Evolutionary conservation across 1,284 basidiomycete species (phyloP).

Genomic region (Sutorius eximius): DNA sequence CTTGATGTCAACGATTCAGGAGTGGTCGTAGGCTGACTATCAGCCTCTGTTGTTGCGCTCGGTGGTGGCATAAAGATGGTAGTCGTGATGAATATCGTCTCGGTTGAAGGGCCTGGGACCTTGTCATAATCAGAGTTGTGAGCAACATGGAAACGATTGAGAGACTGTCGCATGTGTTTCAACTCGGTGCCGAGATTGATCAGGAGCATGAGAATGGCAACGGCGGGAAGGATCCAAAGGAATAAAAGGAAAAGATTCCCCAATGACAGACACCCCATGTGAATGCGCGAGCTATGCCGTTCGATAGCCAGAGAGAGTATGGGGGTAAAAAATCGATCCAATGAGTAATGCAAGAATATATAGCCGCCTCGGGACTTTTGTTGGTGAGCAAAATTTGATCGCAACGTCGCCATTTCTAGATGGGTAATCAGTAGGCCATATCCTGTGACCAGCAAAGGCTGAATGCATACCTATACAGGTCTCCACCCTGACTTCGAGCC

Average conservation of each 20-base stretch:
- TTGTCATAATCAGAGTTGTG: slow-evolving; percentile 25
- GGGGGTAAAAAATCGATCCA: slow-evolving; percentile 58
- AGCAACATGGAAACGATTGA: slow-evolving; percentile 34
- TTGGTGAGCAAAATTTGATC: slow-evolving; percentile 31
- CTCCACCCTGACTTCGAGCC: slow-evolving; percentile 61
- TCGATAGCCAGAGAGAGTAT: slow-evolving; percentile 43
- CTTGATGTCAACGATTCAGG: not conserved
- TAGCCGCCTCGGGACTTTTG: slow-evolving; percentile 27
- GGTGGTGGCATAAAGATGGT: slow-evolving; percentile 32
- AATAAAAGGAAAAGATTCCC: slow-evolving; percentile 33
- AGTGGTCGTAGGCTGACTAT: slow-evolving; percentile 4
- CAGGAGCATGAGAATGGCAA: slow-evolving; percentile 39
- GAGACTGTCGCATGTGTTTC: slow-evolving; percentile 35
- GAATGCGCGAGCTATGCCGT: slow-evolving; percentile 17
- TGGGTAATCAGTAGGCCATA: slow-evolving; percentile 3
- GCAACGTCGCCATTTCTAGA: slow-evolving; percentile 20
- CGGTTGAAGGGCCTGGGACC: slow-evolving; percentile 6
- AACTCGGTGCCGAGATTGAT: slow-evolving; percentile 39
- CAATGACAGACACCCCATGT: slow-evolving; percentile 27
- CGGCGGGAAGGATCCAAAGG: slow-evolving; percentile 25
- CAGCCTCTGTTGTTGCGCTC: not conserved
- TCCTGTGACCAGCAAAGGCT: not conserved
- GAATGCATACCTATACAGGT: slow-evolving; percentile 44
- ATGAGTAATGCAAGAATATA: slow-evolving; percentile 53
- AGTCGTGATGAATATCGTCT: slow-evolving; percentile 34